Conservation (phyloP, 1,284 basidiomycete species). For the Ceratobasidium sp. region DNA sequence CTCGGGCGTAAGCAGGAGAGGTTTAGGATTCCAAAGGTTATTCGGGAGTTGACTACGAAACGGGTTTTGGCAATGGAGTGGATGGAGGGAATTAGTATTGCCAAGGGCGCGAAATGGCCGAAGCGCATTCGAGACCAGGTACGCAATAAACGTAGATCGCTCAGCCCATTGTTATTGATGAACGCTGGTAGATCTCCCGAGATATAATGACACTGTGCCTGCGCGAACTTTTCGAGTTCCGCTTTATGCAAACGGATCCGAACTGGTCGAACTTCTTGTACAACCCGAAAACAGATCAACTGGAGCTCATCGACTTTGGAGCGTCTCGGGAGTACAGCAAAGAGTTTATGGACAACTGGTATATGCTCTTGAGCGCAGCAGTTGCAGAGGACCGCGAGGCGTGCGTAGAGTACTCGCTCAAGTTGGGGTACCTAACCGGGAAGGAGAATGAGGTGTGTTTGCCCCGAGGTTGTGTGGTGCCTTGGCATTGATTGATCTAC, state of each 20-base stretch:
- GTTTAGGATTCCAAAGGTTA: conserved; percentile 87
- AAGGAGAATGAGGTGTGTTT: conserved; percentile 78
- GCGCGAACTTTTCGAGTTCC: conserved; percentile 89
- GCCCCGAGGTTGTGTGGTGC: neutral
- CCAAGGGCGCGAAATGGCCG: conserved; percentile 65
- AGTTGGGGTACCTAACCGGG: conserved; percentile 91
- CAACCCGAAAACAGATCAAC: conserved; percentile 70
- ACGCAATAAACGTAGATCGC: conserved; percentile 48
- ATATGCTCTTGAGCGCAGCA: conserved; percentile 81
- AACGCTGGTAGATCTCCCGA: conserved; percentile 78
- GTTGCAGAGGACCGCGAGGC: conserved; percentile 72
- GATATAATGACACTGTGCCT: conserved; percentile 88
- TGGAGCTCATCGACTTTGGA: conserved; percentile 96
- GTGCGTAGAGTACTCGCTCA: conserved; percentile 79
- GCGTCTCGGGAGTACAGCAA: conserved; percentile 89
- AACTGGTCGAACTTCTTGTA: conserved; percentile 99
- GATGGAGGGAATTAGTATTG: conserved; percentile 85
- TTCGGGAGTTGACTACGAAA: conserved; percentile 78
- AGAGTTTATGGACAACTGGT: conserved; percentile 91
- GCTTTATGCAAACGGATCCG: conserved; percentile 98
- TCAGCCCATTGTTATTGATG: neutral
- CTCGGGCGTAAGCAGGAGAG: conserved; percentile 67
- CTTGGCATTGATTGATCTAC: neutral
- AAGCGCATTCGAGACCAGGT: conserved; percentile 83
- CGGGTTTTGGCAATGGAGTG: conserved; percentile 91